Evolutionary conservation across 371 early-diverging fungal species (phyloP).

Genomic region (Mortierella sp.): DNA sequence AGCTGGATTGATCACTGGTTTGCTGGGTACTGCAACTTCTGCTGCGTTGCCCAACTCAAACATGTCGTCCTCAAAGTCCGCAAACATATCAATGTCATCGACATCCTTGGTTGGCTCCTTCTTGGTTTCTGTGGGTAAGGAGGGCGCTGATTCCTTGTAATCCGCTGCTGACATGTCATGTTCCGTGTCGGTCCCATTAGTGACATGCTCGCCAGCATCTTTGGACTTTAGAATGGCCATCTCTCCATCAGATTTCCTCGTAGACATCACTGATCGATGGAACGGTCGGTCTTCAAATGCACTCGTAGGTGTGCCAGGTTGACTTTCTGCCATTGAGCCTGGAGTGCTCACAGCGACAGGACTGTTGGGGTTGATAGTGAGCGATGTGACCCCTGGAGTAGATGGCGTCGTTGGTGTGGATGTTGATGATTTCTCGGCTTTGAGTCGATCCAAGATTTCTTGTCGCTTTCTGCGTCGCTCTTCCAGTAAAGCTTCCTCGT

Average conservation of each 20-base stretch:
- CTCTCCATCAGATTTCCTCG: slow-evolving; percentile 52
- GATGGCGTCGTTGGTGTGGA: slow-evolving; percentile 20
- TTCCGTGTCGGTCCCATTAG: slow-evolving; percentile 55
- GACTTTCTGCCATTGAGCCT: slow-evolving; percentile 31
- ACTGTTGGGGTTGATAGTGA: slow-evolving; percentile 13
- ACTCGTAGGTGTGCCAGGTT: slow-evolving; percentile 36
- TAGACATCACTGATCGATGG: slow-evolving; percentile 18
- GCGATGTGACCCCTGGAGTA: slow-evolving; percentile 19
- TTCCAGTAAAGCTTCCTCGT: slow-evolving; percentile 40
- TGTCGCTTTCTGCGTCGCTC: slow-evolving; percentile 48
- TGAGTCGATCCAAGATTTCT: slow-evolving; percentile 39
- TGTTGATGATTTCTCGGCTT: slow-evolving; percentile 24
- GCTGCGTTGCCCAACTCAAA: slow-evolving; percentile 23
- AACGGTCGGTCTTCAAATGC: slow-evolving; percentile 35
- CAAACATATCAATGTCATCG: slow-evolving; percentile 82
- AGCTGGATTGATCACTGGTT: slow-evolving; percentile 26
- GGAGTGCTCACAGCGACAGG: slow-evolving; percentile 35
- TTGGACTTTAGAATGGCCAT: slow-evolving; percentile 65
- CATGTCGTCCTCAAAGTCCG: slow-evolving; percentile 71
- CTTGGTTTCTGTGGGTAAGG: slow-evolving; percentile 23
- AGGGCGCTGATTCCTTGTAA: slow-evolving; percentile 61
- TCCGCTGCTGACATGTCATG: slow-evolving; percentile 74
- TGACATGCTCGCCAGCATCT: slow-evolving; percentile 59
- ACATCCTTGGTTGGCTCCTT: slow-evolving; percentile 24
- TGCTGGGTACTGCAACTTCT: slow-evolving; percentile 41